Evolutionary conservation across 1,139 yeast species (phyloP), one percentile per base, ranked within the genome.

Genomic region (Yamadazyma triangularis): DNA sequence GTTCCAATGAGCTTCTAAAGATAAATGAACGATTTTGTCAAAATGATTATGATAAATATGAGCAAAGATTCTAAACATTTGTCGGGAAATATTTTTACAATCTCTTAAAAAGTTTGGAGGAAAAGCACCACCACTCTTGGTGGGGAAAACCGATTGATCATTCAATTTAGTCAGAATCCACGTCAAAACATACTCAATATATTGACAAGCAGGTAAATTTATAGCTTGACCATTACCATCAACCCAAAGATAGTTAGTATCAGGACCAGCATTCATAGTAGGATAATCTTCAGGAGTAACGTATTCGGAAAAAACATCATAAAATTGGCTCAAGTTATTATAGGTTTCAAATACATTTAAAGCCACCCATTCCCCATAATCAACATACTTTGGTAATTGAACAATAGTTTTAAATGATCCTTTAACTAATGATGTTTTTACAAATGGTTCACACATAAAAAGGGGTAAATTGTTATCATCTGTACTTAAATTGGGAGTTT

Each of bases 341-440:
- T 81, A 88, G 46, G 86, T 77, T 56, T 91, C 98, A 58, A 89
- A 89, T 8, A 87, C 79, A 53, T 89, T 91, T 32, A 93, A 70
- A 1, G 97, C 96, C 14, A 91, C 69, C 99, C 99, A 91, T 56
- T 91, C 99, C 31, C 89, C 85, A 39, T 77, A 71, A 50, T 93
- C 97, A 15, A 93, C 97, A 51, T 89, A 91, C 53, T 86, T 87
- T 15, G 99, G 98, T 19, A 87, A 69, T 53, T 86, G 95, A 2
- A 91, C 97, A 42, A 91, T 91, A 1, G 98, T 89, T 49, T 85
- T 88, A 63, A 88, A 93, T 1, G 95, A 85, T n/a, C 99, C 99
- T 51, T 91, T 91, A 21, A 93, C 98, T 27, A 91, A 66, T 0
- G 97, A 95, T 0, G 96, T 86, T 40, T 89, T 81, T 4, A 89